phyloP scores from a whole-genome alignment of 441 rosid genomes.

The Euphorbia celastroides region DNA sequence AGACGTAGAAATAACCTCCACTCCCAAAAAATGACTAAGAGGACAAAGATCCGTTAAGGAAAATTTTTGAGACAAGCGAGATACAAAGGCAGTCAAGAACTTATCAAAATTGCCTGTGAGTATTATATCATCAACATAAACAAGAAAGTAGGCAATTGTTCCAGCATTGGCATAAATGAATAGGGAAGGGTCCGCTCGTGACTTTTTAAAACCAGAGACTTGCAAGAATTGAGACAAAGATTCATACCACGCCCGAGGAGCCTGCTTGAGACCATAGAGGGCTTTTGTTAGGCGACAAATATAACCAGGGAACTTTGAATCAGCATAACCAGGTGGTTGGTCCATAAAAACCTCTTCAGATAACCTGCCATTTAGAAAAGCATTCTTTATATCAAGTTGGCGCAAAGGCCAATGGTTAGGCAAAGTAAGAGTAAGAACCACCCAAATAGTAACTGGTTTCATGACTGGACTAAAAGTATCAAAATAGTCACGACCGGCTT shows the following conservation, averaged over 20 bases:
- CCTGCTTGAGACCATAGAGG: background rate
- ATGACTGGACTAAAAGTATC: background rate
- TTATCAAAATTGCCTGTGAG: background rate
- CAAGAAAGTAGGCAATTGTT: background rate
- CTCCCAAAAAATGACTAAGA: background rate
- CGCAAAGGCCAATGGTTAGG: background rate
- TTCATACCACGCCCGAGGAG: too few relatives aligned
- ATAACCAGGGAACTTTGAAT: background rate
- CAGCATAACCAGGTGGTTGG: background rate
- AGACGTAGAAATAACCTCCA: background rate
- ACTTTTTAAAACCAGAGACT: background rate
- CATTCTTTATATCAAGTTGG: too few relatives aligned
- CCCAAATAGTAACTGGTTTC: background rate
- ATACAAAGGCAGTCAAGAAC: background rate
- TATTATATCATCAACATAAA: too few relatives aligned
- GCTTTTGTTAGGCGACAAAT: background rate
- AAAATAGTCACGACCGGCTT: background rate
- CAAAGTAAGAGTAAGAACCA: background rate
- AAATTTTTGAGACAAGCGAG: background rate
- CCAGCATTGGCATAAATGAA: background rate
- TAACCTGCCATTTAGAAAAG: background rate
- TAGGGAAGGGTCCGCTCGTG: background rate
- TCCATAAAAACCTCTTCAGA: background rate
- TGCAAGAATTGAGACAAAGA: background rate
- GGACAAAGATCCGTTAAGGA: background rate